phyloP scores from a whole-genome alignment of 2,329 filamentous ascomycete genomes.

The Tolypocladium tundrense region DNA sequence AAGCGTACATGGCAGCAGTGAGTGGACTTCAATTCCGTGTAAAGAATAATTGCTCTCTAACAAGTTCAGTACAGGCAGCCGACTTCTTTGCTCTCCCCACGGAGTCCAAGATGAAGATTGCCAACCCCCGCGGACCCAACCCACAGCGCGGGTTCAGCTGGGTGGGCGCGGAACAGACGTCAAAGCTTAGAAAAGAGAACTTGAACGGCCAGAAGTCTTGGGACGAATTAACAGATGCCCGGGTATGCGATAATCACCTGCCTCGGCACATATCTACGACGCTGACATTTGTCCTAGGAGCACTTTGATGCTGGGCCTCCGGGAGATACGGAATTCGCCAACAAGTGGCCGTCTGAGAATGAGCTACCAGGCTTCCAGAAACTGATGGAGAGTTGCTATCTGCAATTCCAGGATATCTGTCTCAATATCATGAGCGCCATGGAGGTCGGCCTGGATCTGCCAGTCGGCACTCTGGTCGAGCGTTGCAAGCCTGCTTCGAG shows the following conservation, averaged over 20 bases:
- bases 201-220: background rate
- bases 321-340: background rate
- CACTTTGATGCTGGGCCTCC: background rate
- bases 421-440: slow-evolving; percentile 5
- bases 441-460: slow-evolving; percentile 20
- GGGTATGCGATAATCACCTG: background rate
- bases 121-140: slow-evolving; percentile 16
- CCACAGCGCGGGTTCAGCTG: slow-evolving; percentile 20
- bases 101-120: slow-evolving; percentile 16
- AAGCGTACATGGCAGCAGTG: no score
- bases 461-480: slow-evolving; percentile 7
- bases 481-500: slow-evolving; percentile 6
- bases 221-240: slow-evolving; percentile 6
- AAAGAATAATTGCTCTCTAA: no score
- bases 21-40: no score
- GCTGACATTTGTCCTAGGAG: background rate
- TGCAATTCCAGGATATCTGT: background rate
- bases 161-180: slow-evolving; percentile 17
- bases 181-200: slow-evolving; percentile 9
- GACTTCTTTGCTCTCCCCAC: slow-evolving; percentile 10
- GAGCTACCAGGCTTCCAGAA: background rate
- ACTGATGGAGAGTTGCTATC: background rate
- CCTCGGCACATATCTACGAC: background rate
- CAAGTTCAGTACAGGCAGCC: background rate
- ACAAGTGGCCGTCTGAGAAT: background rate